Base-by-base conservation (phyloP, 805 yeast species). In the Hanseniaspora mollemarum region DNA sequence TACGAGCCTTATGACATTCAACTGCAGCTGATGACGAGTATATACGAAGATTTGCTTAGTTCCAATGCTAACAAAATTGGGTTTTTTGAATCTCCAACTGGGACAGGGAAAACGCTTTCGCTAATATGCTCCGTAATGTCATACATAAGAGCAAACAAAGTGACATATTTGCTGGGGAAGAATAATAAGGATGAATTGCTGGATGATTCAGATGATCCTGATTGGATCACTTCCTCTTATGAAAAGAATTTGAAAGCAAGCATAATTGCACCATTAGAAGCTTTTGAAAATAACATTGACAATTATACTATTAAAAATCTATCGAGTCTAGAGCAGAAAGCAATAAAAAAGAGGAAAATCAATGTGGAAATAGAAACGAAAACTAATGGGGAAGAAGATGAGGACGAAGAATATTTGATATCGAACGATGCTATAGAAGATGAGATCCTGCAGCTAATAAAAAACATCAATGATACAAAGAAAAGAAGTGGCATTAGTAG, bases 71-170 rank as follows among this genome's bases (percentile, higher is more conserved):
- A 71, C 58, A 85, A 83, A 60, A 69, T 88, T 1, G 95, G 94
- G 0, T 70, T 88, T 1, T 81, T 88, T 59, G 96, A 88, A 62
- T 81, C 92, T 52, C 97, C 97, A 0, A 88, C 97, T 0, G 97
- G 97, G 6, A 85, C 88, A 1, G 96, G 97, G 2, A 88, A 88
- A 64, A 87, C 96, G 0, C 67, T 90, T 2, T 86, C 95, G 0
- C 66, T 88, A 42, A 83, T 90, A 3, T 90, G 96, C 61, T 77
- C 94, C 0, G 70, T 90, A 0, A 73, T 88, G 75, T 77, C 88
- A 0, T 88, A 95, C 95, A 68, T 88, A 31, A 63, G 90, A 52
- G 71, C 76, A 19, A 64, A 72, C 55, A 75, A 76, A 54, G 57
- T 39, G 6, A 32, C 21, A 2, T 29, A 38, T 18, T 29, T 43